phyloP scores from a whole-genome alignment of 441 rosid species.

The Syzygium syzygioides region DNA sequence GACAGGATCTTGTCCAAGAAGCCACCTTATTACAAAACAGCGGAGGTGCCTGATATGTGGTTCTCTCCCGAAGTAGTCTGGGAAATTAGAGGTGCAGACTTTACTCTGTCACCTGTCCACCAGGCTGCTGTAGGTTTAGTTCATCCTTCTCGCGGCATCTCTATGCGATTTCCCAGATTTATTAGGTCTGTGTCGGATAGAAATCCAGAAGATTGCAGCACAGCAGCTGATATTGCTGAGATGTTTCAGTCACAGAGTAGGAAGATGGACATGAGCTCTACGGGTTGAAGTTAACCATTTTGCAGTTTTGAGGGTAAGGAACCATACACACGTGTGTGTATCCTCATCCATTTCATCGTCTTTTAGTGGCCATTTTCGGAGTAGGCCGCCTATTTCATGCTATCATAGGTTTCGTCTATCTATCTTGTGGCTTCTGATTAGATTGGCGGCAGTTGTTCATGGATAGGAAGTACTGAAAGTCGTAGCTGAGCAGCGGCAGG shows the following conservation, averaged over 20 bases:
- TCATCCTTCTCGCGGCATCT: conserved; percentile 82
- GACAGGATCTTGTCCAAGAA: conserved; percentile 59
- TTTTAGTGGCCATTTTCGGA: background rate
- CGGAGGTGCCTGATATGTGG: conserved; percentile 79
- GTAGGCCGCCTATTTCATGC: background rate
- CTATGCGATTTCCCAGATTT: conserved; percentile 78
- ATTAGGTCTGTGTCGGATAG: conserved; percentile 32
- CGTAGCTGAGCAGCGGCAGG: background rate
- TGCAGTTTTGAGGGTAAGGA: background rate
- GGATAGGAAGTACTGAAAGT: background rate
- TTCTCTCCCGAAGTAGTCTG: conserved; percentile 68
- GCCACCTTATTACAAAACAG: conserved; percentile 69
- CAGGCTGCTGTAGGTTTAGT: conserved; percentile 68
- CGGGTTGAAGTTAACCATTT: conserved; percentile 11
- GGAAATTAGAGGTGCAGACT: conserved; percentile 85
- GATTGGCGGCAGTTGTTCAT: background rate
- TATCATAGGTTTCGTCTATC: background rate
- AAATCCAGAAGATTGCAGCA: conserved; percentile 73
- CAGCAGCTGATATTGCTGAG: conserved; percentile 59
- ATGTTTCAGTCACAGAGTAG: conserved; percentile 71
- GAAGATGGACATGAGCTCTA: conserved; percentile 43
- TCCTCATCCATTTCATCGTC: background rate
- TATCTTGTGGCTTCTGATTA: background rate
- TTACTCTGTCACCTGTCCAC: conserved; percentile 78
- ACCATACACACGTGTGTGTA: background rate